phyloP scores from a whole-genome alignment of 192 early-diverging fungal species.

The Mortierella alpina region DNA sequence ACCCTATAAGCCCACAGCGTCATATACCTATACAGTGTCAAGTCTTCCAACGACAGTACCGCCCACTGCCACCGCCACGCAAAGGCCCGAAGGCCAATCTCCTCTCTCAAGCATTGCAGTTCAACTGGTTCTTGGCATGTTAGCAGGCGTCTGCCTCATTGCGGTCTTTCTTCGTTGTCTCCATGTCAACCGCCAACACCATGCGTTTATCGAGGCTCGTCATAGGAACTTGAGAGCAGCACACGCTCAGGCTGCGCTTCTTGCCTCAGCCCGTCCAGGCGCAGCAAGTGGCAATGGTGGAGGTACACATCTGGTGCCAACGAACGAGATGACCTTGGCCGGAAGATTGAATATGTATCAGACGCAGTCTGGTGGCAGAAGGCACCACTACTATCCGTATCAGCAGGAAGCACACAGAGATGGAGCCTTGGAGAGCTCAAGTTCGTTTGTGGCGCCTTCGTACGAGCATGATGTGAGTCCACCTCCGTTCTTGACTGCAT shows the following conservation, averaged over 20 bases:
- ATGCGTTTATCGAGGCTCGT: not conserved
- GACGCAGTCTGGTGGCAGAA: not conserved
- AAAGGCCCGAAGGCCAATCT: not conserved
- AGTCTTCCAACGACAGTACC: not conserved
- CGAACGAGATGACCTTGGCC: constrained; percentile 32
- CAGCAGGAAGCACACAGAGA: not conserved
- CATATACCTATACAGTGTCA: not conserved
- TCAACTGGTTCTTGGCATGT: constrained; percentile 22
- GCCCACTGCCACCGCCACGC: constrained; percentile 1
- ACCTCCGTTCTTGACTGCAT: constrained; percentile 22
- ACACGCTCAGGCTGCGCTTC: not conserved
- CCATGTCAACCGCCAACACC: constrained; percentile 13
- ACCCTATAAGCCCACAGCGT: not conserved
- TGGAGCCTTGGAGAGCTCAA: not conserved
- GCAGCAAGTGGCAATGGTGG: not conserved
- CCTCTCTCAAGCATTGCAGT: constrained; percentile 23
- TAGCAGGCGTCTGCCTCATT: constrained; percentile 9
- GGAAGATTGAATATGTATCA: constrained; percentile 29
- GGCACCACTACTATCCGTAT: constrained; percentile 21
- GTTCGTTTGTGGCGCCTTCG: constrained; percentile 21
- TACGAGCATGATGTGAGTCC: constrained; percentile 43
- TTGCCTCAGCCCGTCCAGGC: not conserved
- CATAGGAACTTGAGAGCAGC: constrained; percentile 4
- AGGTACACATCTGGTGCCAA: constrained; percentile 11
- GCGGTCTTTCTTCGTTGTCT: constrained; percentile 17